These are phyloP conservation scores for Cordia subcordata DNA, from an alignment of 257 asterid species.

Conservation along the genomic window DNA sequence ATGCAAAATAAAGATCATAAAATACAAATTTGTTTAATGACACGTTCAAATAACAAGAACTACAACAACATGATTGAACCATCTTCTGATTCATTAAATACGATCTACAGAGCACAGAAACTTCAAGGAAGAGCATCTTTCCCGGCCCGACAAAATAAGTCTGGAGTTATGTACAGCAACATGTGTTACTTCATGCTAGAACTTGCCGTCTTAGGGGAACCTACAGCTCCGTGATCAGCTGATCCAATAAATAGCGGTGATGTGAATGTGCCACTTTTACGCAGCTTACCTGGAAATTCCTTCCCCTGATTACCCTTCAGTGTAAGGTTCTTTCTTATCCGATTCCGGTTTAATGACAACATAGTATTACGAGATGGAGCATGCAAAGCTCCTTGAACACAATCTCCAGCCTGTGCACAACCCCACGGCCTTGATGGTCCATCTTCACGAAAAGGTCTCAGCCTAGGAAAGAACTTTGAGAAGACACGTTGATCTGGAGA, in stretches of 20 bases:
- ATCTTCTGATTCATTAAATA: no score
- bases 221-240: conserved; percentile 46
- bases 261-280: conserved; percentile 53
- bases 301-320: conserved; percentile 42
- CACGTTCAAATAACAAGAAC: not conserved
- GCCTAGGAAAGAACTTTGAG: conserved; percentile 66
- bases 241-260: conserved; percentile 53
- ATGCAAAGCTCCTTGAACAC: conserved; percentile 82
- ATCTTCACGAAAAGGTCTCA: conserved; percentile 59
- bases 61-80: not conserved
- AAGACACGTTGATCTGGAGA: conserved; percentile 53
- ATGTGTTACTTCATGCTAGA: conserved; percentile 30
- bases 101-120: no score
- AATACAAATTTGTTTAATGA: not conserved
- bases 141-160: not conserved
- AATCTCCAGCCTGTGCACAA: conserved; percentile 77
- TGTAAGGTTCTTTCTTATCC: conserved; percentile 55
- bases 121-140: no score
- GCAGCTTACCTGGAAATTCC: conserved; percentile 66
- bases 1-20: not conserved
- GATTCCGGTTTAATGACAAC: conserved; percentile 63
- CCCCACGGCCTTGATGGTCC: conserved; percentile 77
- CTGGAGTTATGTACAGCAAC: not conserved
- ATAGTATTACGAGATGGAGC: conserved; percentile 50
- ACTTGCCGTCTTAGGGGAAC: conserved; percentile 49